A percentile compares a stretch with the other conserved stretches of the same genome.
Evolutionary conservation across 208 protist genomes (phyloP).

Genomic region (Trichomonas vaginalis): DNA sequence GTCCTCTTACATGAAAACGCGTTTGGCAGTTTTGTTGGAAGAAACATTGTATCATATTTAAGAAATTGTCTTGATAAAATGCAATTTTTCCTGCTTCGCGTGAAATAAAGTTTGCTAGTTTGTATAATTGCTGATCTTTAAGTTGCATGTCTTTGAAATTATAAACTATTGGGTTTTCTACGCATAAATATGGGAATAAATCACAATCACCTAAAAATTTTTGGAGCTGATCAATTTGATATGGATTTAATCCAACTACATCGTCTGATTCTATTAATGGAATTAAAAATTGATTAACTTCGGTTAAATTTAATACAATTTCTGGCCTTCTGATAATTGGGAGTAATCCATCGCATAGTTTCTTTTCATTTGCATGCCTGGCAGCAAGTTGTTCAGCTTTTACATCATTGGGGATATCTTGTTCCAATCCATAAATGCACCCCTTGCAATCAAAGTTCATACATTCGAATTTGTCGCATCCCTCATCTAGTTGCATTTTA

Average conservation of each 20-base stretch:
- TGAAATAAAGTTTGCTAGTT: neutral
- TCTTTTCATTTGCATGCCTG: neutral
- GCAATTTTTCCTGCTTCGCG: neutral
- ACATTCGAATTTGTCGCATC: too few relatives aligned
- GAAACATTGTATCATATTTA: neutral
- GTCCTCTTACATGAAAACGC: too few relatives aligned
- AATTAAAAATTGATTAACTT: neutral
- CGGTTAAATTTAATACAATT: neutral
- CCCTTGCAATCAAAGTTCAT: too few relatives aligned
- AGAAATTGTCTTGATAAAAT: neutral
- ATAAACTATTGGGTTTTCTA: too few relatives aligned
- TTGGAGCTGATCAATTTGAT: neutral
- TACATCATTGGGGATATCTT: too few relatives aligned
- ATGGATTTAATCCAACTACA: neutral
- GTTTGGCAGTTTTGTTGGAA: neutral
- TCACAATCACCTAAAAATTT: neutral
- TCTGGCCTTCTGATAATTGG: neutral
- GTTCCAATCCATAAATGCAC: too few relatives aligned
- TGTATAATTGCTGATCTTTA: neutral
- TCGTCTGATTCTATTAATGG: neutral
- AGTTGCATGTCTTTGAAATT: too few relatives aligned
- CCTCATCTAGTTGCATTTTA: too few relatives aligned
- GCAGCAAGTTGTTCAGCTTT: neutral
- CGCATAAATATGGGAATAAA: neutral
- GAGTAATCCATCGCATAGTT: neutral